Base-by-base conservation (phyloP, 306 rosid genomes). In the Lablab purpureus region DNA sequence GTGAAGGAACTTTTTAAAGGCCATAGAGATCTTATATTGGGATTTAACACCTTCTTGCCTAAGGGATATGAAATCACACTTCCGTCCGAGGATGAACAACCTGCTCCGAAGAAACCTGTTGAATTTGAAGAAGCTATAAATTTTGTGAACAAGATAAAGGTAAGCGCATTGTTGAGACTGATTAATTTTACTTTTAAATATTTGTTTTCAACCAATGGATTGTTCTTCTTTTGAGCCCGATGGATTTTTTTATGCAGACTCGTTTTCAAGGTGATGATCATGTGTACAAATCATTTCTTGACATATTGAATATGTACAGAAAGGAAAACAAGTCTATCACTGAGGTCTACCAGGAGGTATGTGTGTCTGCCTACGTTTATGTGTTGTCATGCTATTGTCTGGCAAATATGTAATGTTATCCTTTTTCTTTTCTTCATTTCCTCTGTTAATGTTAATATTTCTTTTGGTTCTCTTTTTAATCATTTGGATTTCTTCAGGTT, bases 91-190 rank as follows among this genome's bases (percentile, higher is more conserved):
- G 99, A 91, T 9, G 99, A 90, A 13, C 93, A 90, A 76, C 90
- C 96, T 85, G 81, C 81, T 4, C 90, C 67, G 50, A 95, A 95
- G 87, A 96, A 91, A 83, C 97, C 93, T 27, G 99, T 93, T 80
- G 99, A 93, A 83, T 93, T 93, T 89, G 96, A 90, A 68, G 98
- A 96, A 83, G 99, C 99, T 51, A 96, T 93, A 81, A 91, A 86
- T 87, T 96, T 91, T 86, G 99, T 96, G 64, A 96, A 93, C 96
- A 96, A 91, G 83, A 96, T 96, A 67, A 96, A 93, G 96, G 99
- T 93, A 58, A 71, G 30, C 56, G 9, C 19, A 30, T 55, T 50
- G 64, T 67, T 80, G 47, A 65, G 66, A 47, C 72, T 69, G 76
- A 63, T 4, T 58, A 56, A 21, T 77, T 72, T 76, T 45, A 36